Percentiles rank a stretch among this genome's conserved stretches.
phyloP scores from a whole-genome alignment of 768 basidiomycete genomes.

The Phylloporus rhodoxanthus region DNA sequence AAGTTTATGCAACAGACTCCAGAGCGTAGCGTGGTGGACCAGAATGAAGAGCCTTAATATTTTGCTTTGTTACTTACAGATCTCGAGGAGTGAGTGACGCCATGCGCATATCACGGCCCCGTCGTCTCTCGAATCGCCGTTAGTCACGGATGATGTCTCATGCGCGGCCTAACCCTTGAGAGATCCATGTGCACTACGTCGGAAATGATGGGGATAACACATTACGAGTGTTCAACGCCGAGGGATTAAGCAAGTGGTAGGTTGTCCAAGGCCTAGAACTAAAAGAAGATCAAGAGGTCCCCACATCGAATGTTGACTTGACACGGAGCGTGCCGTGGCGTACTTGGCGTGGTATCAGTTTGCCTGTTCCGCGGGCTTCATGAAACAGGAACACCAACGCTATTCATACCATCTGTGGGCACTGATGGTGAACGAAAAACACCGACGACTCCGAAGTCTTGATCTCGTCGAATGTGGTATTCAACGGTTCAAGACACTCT shows the following conservation, averaged over 20 bases:
- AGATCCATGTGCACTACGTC: neutral
- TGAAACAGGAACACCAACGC: neutral
- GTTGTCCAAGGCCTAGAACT: neutral
- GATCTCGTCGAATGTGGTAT: neutral
- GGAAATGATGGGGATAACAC: neutral
- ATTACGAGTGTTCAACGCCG: neutral
- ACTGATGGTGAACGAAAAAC: neutral
- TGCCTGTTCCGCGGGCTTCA: neutral
- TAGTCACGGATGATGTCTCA: neutral
- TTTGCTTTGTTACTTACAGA: neutral
- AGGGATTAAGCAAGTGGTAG: neutral
- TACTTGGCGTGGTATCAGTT: neutral
- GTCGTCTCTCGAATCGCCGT: neutral
- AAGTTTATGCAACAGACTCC: neutral
- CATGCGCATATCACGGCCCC: neutral
- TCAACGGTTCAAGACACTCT: neutral
- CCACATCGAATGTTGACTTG: neutral
- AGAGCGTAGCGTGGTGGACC: neutral
- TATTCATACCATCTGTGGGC: neutral
- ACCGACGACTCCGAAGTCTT: neutral
- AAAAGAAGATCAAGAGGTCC: neutral
- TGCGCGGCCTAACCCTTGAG: neutral
- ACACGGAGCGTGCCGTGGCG: neutral
- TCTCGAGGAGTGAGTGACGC: neutral
- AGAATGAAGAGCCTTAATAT: neutral